Conservation (phyloP, 2,329 filamentous ascomycete species). For the Cladophialophora immunda region DNA sequence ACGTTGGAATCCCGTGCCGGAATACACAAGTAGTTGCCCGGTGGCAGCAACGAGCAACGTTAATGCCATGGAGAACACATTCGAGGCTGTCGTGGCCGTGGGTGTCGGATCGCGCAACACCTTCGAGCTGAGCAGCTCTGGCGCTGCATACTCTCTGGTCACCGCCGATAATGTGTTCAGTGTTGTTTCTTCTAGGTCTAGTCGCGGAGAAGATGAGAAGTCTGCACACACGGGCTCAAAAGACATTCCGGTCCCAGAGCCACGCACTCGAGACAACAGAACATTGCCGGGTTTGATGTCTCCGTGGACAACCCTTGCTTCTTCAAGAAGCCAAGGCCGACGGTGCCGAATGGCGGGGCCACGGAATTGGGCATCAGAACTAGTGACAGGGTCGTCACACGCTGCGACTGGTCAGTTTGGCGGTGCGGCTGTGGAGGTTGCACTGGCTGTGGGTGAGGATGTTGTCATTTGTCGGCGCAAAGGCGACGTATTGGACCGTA, state of each 20-base stretch:
- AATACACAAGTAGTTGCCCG: slow-evolving; percentile 54
- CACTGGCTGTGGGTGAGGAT: too few species aligned
- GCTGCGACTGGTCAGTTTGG: too few species aligned
- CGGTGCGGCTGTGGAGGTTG: too few species aligned
- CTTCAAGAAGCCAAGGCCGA: slow-evolving; percentile 57
- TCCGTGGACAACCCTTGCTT: slow-evolving; percentile 54
- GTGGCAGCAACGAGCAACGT: slow-evolving; percentile 57
- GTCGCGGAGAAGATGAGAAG: slow-evolving; percentile 53
- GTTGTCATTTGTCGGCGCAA: too few species aligned
- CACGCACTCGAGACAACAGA: slow-evolving; percentile 45
- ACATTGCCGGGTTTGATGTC: slow-evolving; percentile 60
- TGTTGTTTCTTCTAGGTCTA: slow-evolving; percentile 31
- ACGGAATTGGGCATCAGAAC: too few species aligned
- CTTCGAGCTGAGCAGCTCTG: slow-evolving; percentile 50
- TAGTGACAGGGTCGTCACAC: too few species aligned
- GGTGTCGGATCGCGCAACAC: slow-evolving; percentile 48
- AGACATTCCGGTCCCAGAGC: slow-evolving; percentile 8
- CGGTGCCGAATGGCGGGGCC: too few species aligned
- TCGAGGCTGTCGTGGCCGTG: slow-evolving; percentile 50
- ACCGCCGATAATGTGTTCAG: slow-evolving; percentile 49
- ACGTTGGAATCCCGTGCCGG: slow-evolving; percentile 51
- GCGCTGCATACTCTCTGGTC: slow-evolving; percentile 56
- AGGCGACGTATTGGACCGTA: too few species aligned
- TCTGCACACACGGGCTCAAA: slow-evolving; percentile 51
- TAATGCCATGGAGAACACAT: slow-evolving; percentile 57